Evolutionary conservation across 1,284 basidiomycete genomes (phyloP).

Genomic region (Leccinum subrobustum): DNA sequence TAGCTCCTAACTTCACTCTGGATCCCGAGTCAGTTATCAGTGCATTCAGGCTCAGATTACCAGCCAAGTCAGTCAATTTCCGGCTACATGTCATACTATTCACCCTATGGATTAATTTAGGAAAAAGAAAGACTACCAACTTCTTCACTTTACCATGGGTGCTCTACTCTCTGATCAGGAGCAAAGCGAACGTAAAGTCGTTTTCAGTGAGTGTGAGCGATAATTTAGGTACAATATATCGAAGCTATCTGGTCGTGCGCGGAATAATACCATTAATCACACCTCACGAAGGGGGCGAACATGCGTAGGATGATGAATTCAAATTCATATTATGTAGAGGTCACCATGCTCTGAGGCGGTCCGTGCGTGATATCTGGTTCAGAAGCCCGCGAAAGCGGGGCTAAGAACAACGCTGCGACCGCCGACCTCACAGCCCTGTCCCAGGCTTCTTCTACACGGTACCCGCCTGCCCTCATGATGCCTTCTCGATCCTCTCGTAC

Average conservation of each 20-base stretch:
- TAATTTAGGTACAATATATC: slow-evolving; percentile 9
- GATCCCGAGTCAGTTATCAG: slow-evolving; percentile 41
- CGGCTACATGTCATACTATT: background rate
- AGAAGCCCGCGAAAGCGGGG: slow-evolving; percentile 37
- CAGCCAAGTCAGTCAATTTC: slow-evolving; percentile 41
- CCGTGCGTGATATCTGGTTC: slow-evolving; percentile 3
- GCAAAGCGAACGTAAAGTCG: slow-evolving; percentile 46
- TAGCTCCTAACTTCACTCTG: slow-evolving; percentile 18
- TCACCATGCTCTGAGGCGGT: slow-evolving; percentile 2
- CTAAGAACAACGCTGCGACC: slow-evolving; percentile 71
- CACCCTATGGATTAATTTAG: slow-evolving; percentile 13
- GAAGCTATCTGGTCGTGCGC: background rate
- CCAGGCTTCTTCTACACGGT: slow-evolving; percentile 82
- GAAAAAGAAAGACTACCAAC: slow-evolving; percentile 59
- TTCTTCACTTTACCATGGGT: slow-evolving; percentile 68
- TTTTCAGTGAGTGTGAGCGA: slow-evolving; percentile 45
- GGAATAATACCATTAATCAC: background rate
- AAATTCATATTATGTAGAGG: slow-evolving; percentile 4
- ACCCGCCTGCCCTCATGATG: slow-evolving; percentile 84
- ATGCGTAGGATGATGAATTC: background rate
- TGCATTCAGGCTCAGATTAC: slow-evolving; percentile 48
- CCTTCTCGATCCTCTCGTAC: slow-evolving; percentile 76
- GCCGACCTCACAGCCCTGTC: slow-evolving; percentile 77
- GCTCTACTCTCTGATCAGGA: slow-evolving; percentile 53
- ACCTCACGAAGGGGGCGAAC: background rate